Percentiles rank a stretch among this genome's conserved stretches.
These are phyloP conservation scores for Macrolepiota dolichaula DNA, from an alignment of 768 basidiomycete species.

Conservation along the genomic window DNA sequence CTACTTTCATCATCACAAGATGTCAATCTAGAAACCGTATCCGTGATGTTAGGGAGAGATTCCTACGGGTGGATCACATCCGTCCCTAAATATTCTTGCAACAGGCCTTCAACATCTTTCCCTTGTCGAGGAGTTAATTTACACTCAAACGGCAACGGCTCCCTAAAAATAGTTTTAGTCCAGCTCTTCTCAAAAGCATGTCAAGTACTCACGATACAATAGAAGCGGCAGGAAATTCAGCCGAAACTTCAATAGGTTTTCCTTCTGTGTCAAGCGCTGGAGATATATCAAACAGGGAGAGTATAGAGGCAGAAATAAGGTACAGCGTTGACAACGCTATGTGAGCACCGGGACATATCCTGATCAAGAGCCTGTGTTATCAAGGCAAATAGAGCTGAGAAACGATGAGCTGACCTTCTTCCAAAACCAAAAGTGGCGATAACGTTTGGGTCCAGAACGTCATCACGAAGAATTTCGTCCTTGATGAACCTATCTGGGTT, in stretches of 20 bases:
- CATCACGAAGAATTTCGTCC: slow-evolving; percentile 16
- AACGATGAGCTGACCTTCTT: slow-evolving; percentile 16
- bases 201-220: slow-evolving; percentile 4
- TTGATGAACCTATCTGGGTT: slow-evolving; percentile 19
- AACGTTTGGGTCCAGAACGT: slow-evolving; percentile 21
- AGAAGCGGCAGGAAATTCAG: neutral
- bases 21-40: too few species aligned
- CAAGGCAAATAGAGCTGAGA: neutral
- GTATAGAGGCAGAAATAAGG: slow-evolving; percentile 2
- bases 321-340: slow-evolving; percentile 4
- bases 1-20: too few species aligned
- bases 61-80: too few species aligned
- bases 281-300: slow-evolving; percentile 17
- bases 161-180: too few species aligned
- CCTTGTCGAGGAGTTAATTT: too few species aligned
- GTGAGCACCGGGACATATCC: slow-evolving; percentile 12
- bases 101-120: too few species aligned
- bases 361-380: neutral
- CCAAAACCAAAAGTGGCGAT: slow-evolving; percentile 30
- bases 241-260: neutral
- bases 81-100: too few species aligned
- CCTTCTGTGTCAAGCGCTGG: slow-evolving; percentile 10
- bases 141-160: too few species aligned
- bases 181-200: too few species aligned
- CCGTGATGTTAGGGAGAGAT: too few species aligned